Conservation (phyloP, 805 yeast genomes). For the Starmerella bombi region DNA sequence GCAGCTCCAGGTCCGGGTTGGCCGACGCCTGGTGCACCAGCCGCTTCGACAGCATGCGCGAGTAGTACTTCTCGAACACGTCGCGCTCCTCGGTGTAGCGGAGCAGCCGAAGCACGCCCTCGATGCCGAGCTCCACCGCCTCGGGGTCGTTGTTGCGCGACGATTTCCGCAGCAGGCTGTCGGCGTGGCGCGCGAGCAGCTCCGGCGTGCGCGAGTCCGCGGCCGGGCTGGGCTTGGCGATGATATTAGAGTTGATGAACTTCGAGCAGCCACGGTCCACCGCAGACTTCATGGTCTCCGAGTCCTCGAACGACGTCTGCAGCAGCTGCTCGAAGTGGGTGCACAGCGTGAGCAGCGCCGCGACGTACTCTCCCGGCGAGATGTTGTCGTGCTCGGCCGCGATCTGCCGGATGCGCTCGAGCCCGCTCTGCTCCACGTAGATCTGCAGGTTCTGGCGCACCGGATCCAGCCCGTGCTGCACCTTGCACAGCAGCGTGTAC, state of each 20-base stretch:
- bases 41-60: constrained; percentile 78
- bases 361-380: constrained; percentile 70
- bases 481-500: constrained; percentile 62
- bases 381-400: constrained; percentile 33
- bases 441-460: constrained; percentile 58
- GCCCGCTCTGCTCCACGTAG: constrained; percentile 57
- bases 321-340: constrained; percentile 54
- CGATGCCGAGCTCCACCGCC: constrained; percentile 57
- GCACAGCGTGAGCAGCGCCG: constrained; percentile 59
- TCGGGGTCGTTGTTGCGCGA: constrained; percentile 50
- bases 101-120: constrained; percentile 76
- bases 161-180: constrained; percentile 64
- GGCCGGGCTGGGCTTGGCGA: constrained; percentile 42
- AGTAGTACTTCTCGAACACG: constrained; percentile 84
- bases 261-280: constrained; percentile 78
- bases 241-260: constrained; percentile 68
- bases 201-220: constrained; percentile 74
- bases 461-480: constrained; percentile 66
- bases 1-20: constrained; percentile 72
- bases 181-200: constrained; percentile 77
- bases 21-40: constrained; percentile 76
- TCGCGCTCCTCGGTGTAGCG: constrained; percentile 86
- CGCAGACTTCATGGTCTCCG: constrained; percentile 70
- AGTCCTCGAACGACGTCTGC: constrained; percentile 50
- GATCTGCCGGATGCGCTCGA: constrained; percentile 44